Base-by-base conservation (phyloP, 495 filamentous ascomycete species). In the Neurospora sublineolata region DNA sequence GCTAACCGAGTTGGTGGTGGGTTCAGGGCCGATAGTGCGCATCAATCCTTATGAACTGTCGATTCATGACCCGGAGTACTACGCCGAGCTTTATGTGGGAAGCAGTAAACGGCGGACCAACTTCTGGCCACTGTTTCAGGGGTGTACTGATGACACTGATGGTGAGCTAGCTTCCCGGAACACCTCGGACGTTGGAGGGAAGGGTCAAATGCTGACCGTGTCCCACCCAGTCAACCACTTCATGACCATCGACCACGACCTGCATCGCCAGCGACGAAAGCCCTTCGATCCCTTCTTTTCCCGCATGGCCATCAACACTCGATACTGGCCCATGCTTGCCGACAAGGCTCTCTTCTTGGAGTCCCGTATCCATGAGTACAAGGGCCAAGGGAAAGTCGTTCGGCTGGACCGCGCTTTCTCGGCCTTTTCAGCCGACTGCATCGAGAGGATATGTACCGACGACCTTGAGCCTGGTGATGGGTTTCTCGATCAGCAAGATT, bases 21-120 rank as follows among this genome's bases (percentile, higher is more conserved):
- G n/a, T n/a, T n/a, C n/a, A n/a, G n/a, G 85, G 0, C 85, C 87
- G 1, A 85, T 88, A 67, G 75, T 88, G 23, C 82, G 87, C 7
- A 79, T 89, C 42, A 83, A 77, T 36, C 87, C 87, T 0, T 46
- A 79, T 18, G 86, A 89, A 72, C 71, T 89, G 4, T 84, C 85
- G 37, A 78, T 87, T 38, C 71, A 78, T 23, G 84, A 87, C 44
- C 76, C 83, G 0, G 75, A 77, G 8, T 83, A 52, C 68, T 82
- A 80, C 64, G 74, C 79, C 20, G 73, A 79, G 70, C 71, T 84
- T 4, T 83, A 83, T 77, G 68, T 73, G 27, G 30, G 69, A 42
- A n/a, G 69, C 33, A 69, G 76, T 30, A 12, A 70, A 33, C 39
- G 68, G 46, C 71, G 71, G 72, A 12, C 68, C 69, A 68, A 72